Conservation (phyloP, 2,329 filamentous ascomycete genomes). For the Colletotrichum caudatum region DNA sequence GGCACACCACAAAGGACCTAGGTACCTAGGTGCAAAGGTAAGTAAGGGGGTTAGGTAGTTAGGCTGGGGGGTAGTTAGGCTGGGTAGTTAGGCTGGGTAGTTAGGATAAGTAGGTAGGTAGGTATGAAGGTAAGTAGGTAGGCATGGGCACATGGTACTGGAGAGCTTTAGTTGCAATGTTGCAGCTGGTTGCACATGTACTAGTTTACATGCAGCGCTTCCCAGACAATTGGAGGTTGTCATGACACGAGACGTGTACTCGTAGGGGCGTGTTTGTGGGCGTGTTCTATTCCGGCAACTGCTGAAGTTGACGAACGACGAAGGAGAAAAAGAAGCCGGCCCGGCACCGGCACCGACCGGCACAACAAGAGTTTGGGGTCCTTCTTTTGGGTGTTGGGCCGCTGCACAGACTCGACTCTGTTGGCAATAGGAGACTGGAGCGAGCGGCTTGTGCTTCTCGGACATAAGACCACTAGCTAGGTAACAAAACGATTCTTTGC, state of each 20-base stretch:
- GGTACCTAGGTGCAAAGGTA: background rate
- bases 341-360: background rate
- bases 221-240: background rate
- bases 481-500: slow-evolving; percentile 7
- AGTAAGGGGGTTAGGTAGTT: too few species aligned
- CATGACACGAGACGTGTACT: slow-evolving; percentile 7
- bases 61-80: too few species aligned
- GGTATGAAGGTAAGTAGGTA: background rate
- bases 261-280: background rate
- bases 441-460: slow-evolving; percentile 18
- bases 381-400: slow-evolving; percentile 15
- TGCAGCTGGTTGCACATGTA: background rate
- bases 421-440: slow-evolving; percentile 25
- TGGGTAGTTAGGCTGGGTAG: too few species aligned
- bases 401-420: slow-evolving; percentile 28
- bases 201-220: background rate
- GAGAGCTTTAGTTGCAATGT: background rate
- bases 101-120: too few species aligned
- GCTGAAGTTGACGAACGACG: background rate
- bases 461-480: background rate
- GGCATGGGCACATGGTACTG: background rate
- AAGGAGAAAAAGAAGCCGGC: background rate
- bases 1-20: too few species aligned
- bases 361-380: slow-evolving; percentile 6
- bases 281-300: background rate